Percentiles rank a stretch among this genome's conserved stretches.
Conservation (phyloP, 2,329 filamentous ascomycete species). For the Leptographium flavum region DNA sequence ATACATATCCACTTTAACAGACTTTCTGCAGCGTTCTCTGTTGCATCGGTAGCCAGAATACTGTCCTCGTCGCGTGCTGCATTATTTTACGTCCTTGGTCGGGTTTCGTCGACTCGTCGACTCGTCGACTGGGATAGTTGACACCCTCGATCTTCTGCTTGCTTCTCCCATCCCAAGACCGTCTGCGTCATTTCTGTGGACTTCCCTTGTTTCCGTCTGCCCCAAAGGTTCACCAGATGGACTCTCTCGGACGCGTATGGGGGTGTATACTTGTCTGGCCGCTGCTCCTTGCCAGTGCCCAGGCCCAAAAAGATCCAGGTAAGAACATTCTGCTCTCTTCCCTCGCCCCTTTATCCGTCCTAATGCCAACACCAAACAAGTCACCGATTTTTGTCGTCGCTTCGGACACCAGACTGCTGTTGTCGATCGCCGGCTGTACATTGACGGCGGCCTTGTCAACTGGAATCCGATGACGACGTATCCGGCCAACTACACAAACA, state of each 20-base stretch:
- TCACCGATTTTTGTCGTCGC: constrained; percentile 37
- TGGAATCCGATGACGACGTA: constrained; percentile 35
- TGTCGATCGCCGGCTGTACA: constrained; percentile 43
- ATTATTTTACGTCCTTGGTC: not conserved
- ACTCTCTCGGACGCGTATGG: not conserved
- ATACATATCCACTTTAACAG: too few relatives aligned
- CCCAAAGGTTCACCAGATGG: not conserved
- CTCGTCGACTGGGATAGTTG: too few relatives aligned
- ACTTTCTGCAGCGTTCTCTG: not conserved
- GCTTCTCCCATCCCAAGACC: not conserved
- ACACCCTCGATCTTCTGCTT: not conserved
- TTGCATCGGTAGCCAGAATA: too few relatives aligned
- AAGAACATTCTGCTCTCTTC: not conserved
- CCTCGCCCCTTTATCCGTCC: not conserved
- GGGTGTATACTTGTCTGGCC: not conserved
- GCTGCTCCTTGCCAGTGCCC: not conserved
- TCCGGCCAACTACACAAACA: constrained; percentile 39
- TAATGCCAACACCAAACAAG: constrained; percentile 33
- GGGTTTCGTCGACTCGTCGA: not conserved
- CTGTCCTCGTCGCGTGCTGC: not conserved
- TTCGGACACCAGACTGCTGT: constrained; percentile 47
- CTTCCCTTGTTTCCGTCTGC: not conserved
- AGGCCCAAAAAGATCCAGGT: constrained; percentile 7
- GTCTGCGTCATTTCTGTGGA: not conserved
- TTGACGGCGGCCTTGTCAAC: constrained; percentile 46